Evolutionary conservation across 129 eudicot species (phyloP).

Genomic region (Saposhnikovia divaricata): DNA sequence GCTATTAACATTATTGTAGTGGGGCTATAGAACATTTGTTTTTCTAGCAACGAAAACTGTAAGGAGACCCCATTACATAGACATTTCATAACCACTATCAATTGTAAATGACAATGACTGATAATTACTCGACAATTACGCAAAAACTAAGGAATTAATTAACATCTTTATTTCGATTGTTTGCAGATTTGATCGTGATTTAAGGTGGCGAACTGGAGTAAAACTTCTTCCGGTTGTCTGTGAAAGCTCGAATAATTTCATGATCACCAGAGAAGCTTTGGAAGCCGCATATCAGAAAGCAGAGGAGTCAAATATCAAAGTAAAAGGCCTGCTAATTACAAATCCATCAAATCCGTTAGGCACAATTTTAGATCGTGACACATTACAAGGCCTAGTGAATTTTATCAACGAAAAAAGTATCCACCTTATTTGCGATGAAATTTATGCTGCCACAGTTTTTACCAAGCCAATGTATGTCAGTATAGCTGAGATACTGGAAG

Average conservation of each 20-base stretch:
- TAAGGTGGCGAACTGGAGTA: slow-evolving; percentile 59
- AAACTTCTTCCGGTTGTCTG: slow-evolving; percentile 42
- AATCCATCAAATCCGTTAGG: slow-evolving; percentile 66
- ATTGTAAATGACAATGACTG: not conserved
- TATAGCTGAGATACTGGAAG: slow-evolving; percentile 43
- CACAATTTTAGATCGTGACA: slow-evolving; percentile 31
- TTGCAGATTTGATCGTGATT: slow-evolving; percentile 56
- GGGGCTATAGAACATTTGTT: not conserved
- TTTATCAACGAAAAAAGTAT: slow-evolving; percentile 36
- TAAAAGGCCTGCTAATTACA: slow-evolving; percentile 49
- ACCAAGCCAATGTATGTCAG: slow-evolving; percentile 26
- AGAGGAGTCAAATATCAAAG: slow-evolving; percentile 25
- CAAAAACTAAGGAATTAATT: not conserved
- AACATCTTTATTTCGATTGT: not conserved
- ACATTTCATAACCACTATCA: not conserved
- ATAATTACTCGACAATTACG: not conserved
- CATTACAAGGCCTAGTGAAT: slow-evolving; percentile 23
- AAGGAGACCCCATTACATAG: not conserved
- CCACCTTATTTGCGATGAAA: slow-evolving; percentile 55
- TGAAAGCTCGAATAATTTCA: slow-evolving; percentile 45
- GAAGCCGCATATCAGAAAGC: slow-evolving; percentile 46
- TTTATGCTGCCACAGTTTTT: slow-evolving; percentile 45
- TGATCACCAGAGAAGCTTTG: slow-evolving; percentile 38
- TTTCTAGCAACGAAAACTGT: not conserved
- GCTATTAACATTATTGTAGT: not conserved